These are phyloP conservation scores for Thuidium tamariscinum DNA, from an alignment of 225 moss, liverwort and hornwort species.

Conservation along the genomic window DNA sequence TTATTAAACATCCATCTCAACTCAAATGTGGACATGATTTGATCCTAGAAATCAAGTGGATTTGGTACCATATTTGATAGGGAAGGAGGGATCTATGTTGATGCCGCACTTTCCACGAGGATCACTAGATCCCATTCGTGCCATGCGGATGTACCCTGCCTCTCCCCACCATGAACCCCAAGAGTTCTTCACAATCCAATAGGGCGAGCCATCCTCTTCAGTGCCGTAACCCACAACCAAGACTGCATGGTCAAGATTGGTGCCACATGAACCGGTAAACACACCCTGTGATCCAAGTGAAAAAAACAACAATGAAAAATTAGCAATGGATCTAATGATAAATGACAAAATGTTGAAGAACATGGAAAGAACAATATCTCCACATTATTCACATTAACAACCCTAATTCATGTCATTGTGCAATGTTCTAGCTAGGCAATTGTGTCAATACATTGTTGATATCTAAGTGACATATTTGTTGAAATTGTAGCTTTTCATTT, in stretches of 20 bases:
- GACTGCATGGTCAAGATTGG: constrained; percentile 54
- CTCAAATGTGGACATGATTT: neutral
- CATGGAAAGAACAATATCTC: neutral
- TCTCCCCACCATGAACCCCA: constrained; percentile 64
- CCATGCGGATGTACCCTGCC: constrained; percentile 43
- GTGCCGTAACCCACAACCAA: constrained; percentile 45
- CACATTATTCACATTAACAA: neutral
- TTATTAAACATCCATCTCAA: neutral
- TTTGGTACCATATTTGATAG: neutral
- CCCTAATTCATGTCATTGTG: neutral
- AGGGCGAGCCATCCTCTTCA: constrained; percentile 16
- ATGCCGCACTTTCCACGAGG: constrained; percentile 23
- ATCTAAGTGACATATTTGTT: neutral
- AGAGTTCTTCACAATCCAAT: constrained; percentile 76
- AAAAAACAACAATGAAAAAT: neutral
- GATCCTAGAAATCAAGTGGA: neutral
- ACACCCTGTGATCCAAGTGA: constrained; percentile 29
- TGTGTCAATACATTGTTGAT: neutral
- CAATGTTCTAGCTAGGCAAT: neutral
- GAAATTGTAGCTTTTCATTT: neutral
- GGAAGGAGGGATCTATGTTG: constrained; percentile 46
- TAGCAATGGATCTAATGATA: neutral
- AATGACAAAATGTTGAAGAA: accelerated
- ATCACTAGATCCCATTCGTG: neutral
- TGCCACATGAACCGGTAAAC: constrained; percentile 54